Base-by-base conservation (phyloP, 495 filamentous ascomycete species). In the Neurospora africana region DNA sequence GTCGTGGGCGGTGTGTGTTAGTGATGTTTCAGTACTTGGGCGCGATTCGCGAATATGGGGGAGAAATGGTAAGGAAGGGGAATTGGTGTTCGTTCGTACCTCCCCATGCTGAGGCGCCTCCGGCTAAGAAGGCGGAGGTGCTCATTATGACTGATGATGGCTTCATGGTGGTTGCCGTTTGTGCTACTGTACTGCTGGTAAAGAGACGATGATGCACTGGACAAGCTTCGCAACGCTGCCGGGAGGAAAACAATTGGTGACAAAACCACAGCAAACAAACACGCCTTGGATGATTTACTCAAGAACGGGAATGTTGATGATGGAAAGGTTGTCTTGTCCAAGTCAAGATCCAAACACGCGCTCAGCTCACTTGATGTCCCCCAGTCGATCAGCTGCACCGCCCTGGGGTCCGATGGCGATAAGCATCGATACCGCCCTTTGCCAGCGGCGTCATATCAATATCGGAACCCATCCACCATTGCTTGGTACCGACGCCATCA, bases 61-160 rank as follows among this genome's bases (percentile, higher is more conserved):
- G 36, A 10, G 41, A 17, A 17, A 40, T 17, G 53, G 27, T 15
- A 58, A 7, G 21, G 11, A 58, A 27, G 5, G 21, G 2, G 21
- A 27, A 27, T 27, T 15, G 2, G 69, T n/a, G 17, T 67, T 65
- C 17, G 8, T 13, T 11, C 53, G 21, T 77, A 79, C 79, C 78
- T 23, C 79, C 79, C 78, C 78, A 81, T n/a, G 79, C 79, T 17
- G 35, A 65, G 6, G 74, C 73, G 10, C 37, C 36, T 2, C 68
- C 36, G 4, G 72, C 75, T 35, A 78, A 33, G 65, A 78, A 33
- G 67, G 73, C 73, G n/a, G 75, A 73, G 10, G 70, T 40, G 36
- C 72, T 70, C 10, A 76, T 11, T 41, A 73, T 74, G 19, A 78
- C 15, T 61, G 75, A 69, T 43, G 77, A 77, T 68, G 75, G 37